Percentiles rank a stretch among this genome's conserved stretches.
phyloP scores from a whole-genome alignment of 805 yeast species.

The Starmerella floricola region DNA sequence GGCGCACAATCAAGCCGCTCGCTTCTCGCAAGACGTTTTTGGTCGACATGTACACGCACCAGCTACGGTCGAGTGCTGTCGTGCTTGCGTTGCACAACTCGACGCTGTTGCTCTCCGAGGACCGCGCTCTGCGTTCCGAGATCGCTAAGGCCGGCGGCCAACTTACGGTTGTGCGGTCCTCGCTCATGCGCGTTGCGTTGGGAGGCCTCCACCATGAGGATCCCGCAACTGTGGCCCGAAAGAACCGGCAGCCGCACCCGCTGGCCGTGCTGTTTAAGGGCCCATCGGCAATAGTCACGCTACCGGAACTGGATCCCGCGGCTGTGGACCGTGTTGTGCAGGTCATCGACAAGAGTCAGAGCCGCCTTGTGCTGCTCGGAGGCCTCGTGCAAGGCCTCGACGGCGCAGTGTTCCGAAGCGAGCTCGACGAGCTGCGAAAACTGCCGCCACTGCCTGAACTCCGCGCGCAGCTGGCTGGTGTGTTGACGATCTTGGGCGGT shows the following conservation, averaged over 20 bases:
- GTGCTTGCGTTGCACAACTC: constrained; percentile 76
- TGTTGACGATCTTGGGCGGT: constrained; percentile 75
- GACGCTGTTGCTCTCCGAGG: constrained; percentile 60
- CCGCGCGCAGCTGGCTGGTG: constrained; percentile 72
- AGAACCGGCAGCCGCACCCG: constrained; percentile 42
- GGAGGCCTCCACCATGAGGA: constrained; percentile 56
- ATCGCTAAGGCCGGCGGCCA: constrained; percentile 55
- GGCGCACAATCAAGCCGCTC: constrained; percentile 44
- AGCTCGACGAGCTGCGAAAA: constrained; percentile 50
- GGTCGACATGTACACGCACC: constrained; percentile 62
- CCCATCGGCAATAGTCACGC: constrained; percentile 70
- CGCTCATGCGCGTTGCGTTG: constrained; percentile 62
- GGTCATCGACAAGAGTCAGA: constrained; percentile 50
- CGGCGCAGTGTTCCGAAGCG: constrained; percentile 25
- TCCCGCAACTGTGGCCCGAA: constrained; percentile 49
- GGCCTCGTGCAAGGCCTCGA: constrained; percentile 55
- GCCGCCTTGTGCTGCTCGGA: constrained; percentile 69
- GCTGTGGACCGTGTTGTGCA: constrained; percentile 51
- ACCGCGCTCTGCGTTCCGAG: constrained; percentile 48
- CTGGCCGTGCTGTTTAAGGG: constrained; percentile 60
- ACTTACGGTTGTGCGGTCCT: constrained; percentile 55
- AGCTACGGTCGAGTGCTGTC: constrained; percentile 56
- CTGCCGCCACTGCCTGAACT: constrained; percentile 60
- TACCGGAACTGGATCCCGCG: constrained; percentile 59
- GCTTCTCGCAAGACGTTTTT: constrained; percentile 64